Evolutionary conservation across 2,329 filamentous ascomycete species (phyloP).

Genomic region (Colletotrichum cuscutae): DNA sequence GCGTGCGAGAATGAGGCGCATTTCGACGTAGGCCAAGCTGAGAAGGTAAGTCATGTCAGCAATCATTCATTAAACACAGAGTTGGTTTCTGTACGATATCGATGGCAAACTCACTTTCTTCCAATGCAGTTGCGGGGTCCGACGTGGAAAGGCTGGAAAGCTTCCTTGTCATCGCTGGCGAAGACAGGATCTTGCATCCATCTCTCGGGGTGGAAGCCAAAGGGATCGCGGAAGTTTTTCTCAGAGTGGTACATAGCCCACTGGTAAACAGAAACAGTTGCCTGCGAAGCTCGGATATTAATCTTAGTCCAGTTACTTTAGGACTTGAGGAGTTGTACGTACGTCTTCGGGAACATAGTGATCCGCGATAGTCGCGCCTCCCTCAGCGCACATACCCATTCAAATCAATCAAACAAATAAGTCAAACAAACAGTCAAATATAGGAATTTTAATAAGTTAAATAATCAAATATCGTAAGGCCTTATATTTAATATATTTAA

Average conservation of each 20-base stretch:
- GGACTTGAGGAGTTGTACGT: neutral
- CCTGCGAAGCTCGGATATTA: neutral
- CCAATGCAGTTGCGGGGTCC: conserved; percentile 63
- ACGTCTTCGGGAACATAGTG: conserved; percentile 46
- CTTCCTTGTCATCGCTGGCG: conserved; percentile 43
- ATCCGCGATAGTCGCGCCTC: conserved; percentile 45
- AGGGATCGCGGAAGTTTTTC: conserved; percentile 44
- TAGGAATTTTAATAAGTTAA: too few relatives aligned
- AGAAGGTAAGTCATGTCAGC: neutral
- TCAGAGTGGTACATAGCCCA: conserved; percentile 47
- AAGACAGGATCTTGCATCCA: conserved; percentile 41
- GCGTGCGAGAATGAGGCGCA: conserved; percentile 57
- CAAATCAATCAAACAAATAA: too few relatives aligned
- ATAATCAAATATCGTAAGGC: too few relatives aligned
- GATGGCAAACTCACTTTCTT: conserved; percentile 52
- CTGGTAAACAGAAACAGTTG: conserved; percentile 51
- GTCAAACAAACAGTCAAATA: too few relatives aligned
- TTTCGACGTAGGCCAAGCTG: conserved; percentile 57
- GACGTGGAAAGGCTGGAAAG: conserved; percentile 58
- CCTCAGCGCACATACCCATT: too few relatives aligned
- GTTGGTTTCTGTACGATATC: too few relatives aligned
- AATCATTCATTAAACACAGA: neutral
- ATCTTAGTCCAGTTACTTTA: accelerated
- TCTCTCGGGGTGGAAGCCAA: conserved; percentile 47
- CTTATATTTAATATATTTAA: too few relatives aligned